Conservation (phyloP, 2,329 filamentous ascomycete species). For the Lachnellula subtilissima region DNA sequence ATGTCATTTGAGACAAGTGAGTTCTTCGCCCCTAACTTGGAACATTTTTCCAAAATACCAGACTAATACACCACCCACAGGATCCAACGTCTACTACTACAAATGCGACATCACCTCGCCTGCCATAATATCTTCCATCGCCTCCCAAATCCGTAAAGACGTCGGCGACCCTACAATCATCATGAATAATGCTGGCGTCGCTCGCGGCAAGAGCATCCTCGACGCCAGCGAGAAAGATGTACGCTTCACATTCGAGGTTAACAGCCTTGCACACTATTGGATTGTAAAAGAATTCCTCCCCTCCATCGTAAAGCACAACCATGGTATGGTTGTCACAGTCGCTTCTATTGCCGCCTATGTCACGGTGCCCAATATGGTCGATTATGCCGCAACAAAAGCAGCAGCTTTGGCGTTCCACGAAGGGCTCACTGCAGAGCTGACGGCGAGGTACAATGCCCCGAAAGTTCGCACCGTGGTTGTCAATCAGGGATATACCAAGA, state of each 20-base stretch:
- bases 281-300: conserved; percentile 65
- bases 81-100: conserved; percentile 57
- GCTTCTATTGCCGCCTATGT: conserved; percentile 60
- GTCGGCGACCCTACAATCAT: conserved; percentile 64
- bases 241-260: conserved; percentile 66
- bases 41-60: background rate
- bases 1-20: conserved; percentile 49
- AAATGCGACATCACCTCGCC: conserved; percentile 64
- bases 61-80: conserved; percentile 20
- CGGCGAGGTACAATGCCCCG: conserved; percentile 55
- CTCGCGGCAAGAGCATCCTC: conserved; percentile 57
- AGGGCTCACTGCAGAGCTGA: conserved; percentile 54
- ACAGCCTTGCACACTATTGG: conserved; percentile 63
- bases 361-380: conserved; percentile 57
- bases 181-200: conserved; percentile 68
- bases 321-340: conserved; percentile 70
- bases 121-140: conserved; percentile 46
- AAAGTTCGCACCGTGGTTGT: conserved; percentile 63
- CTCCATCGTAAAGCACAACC: conserved; percentile 55
- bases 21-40: conserved; percentile 13
- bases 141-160: conserved; percentile 46
- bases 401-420: conserved; percentile 65
- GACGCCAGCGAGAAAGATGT: conserved; percentile 52
- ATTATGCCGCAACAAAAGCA: conserved; percentile 64
- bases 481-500: conserved; percentile 59